Evolutionary conservation across 2,329 filamentous ascomycete genomes (phyloP).

Genomic region (Lasiodiplodia theobromae): DNA sequence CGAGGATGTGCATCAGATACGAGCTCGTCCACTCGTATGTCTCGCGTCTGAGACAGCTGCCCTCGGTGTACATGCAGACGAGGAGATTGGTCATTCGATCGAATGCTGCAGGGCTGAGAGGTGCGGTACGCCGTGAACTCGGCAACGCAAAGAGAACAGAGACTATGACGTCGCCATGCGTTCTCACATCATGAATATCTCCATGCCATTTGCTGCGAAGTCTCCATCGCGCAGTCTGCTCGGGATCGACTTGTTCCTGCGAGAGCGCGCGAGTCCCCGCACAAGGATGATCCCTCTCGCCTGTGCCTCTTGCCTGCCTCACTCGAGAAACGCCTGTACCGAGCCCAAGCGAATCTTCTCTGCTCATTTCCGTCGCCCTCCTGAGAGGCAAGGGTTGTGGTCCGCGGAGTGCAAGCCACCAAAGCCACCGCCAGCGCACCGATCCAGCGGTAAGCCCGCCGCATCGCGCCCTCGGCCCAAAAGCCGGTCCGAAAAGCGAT

Average conservation of each 20-base stretch:
- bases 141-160: background rate
- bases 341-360: background rate
- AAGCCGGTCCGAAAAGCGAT: slow-evolving; percentile 13
- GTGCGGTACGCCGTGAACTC: too few species aligned
- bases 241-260: too few species aligned
- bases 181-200: background rate
- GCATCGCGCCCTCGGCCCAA: background rate
- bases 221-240: too few species aligned
- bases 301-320: background rate
- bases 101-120: too few species aligned
- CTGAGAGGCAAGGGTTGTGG: background rate
- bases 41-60: background rate
- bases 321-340: background rate
- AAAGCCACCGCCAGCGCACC: background rate
- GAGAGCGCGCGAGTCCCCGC: background rate
- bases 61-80: too few species aligned
- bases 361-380: background rate
- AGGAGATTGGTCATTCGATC: too few species aligned
- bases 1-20: slow-evolving; percentile 4
- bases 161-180: background rate
- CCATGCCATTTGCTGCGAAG: too few species aligned
- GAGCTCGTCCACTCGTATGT: background rate
- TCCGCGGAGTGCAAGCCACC: background rate
- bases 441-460: background rate
- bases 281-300: background rate